These are phyloP conservation scores for Solanum appendiculatum DNA, from an alignment of 257 asterid genomes.

Conservation along the genomic window DNA sequence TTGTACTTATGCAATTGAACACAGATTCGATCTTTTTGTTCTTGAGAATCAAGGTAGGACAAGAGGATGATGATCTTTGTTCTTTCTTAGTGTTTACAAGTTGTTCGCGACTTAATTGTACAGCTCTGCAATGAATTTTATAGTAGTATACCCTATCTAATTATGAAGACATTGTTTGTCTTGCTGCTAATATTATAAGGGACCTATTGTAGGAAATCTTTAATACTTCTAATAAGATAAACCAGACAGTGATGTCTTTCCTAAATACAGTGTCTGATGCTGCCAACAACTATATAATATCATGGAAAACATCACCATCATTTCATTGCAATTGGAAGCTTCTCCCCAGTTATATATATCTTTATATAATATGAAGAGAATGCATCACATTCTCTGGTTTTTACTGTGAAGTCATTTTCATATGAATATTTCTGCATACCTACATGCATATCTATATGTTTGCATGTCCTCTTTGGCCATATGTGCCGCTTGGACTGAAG, in stretches of 20 bases:
- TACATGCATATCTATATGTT: background rate
- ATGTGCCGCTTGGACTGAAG: slow-evolving; percentile 4
- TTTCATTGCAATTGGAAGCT: background rate
- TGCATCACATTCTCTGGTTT: background rate
- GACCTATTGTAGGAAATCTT: background rate
- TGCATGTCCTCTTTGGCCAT: background rate
- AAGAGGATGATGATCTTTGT: background rate
- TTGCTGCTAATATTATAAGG: background rate
- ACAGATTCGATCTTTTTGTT: background rate
- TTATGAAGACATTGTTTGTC: background rate
- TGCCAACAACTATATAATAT: background rate
- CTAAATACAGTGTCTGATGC: background rate
- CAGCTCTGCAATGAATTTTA: background rate
- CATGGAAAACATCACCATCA: background rate
- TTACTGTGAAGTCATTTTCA: background rate
- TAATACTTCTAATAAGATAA: background rate
- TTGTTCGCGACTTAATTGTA: background rate
- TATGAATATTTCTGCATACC: background rate
- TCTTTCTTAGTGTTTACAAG: background rate
- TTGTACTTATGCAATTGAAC: background rate
- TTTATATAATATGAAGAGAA: background rate
- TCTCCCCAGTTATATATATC: background rate
- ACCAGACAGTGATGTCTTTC: background rate
- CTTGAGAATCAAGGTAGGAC: background rate
- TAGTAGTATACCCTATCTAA: background rate